phyloP scores from a whole-genome alignment of 495 filamentous ascomycete genomes.

The Penicillium simplicissimum region DNA sequence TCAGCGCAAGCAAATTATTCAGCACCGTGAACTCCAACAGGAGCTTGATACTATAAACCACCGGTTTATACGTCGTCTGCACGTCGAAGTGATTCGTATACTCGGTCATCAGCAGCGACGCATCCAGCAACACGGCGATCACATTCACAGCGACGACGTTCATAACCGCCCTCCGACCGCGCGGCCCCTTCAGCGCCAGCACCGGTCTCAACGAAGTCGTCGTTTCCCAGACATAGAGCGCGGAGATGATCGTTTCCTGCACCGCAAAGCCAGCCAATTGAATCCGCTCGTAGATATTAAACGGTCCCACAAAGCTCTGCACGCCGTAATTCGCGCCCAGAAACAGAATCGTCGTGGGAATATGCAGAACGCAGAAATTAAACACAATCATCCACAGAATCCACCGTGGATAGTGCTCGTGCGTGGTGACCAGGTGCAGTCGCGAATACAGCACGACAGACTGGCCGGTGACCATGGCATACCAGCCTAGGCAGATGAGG shows the following conservation, averaged over 20 bases:
- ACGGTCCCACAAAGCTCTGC: constrained; percentile 25
- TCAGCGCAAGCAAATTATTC: constrained; percentile 42
- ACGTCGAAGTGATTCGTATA: constrained; percentile 39
- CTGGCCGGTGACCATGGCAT: constrained; percentile 39
- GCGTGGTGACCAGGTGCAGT: constrained; percentile 38
- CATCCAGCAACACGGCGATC: constrained; percentile 41
- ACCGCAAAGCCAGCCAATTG: constrained; percentile 43
- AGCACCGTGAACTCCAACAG: constrained; percentile 54
- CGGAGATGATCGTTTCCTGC: constrained; percentile 51
- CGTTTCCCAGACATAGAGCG: constrained; percentile 49
- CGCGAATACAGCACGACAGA: constrained; percentile 43
- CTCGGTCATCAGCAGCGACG: constrained; percentile 34
- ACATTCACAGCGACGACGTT: constrained; percentile 48
- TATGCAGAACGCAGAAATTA: constrained; percentile 28
- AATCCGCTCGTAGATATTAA: constrained; percentile 43
- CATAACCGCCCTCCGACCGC: constrained; percentile 35
- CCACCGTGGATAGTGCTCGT: constrained; percentile 18
- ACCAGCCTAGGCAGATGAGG: constrained; percentile 32
- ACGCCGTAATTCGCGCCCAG: constrained; percentile 29
- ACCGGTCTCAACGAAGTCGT: constrained; percentile 36
- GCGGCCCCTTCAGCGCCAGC: constrained; percentile 26
- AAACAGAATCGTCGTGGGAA: constrained; percentile 34
- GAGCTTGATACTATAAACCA: constrained; percentile 54
- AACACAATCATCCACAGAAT: constrained; percentile 39
- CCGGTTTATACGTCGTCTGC: constrained; percentile 43